A percentile compares a stretch with the other conserved stretches of the same genome.
These are phyloP conservation scores for Melaleuca alternifolia DNA, from an alignment of 345 rosid species.

Conservation along the genomic window DNA sequence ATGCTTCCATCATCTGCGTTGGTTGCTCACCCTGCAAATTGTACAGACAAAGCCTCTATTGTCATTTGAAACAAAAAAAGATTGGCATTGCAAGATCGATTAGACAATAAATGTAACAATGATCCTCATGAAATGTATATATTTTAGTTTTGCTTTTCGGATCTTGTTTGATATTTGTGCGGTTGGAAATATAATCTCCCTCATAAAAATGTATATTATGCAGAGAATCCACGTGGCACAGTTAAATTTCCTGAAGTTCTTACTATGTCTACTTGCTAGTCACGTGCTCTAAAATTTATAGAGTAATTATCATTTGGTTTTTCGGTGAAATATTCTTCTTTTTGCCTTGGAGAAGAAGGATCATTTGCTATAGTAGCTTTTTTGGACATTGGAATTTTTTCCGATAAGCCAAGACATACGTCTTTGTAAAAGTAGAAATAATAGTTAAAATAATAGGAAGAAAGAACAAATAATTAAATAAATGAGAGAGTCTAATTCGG, in stretches of 20 bases:
- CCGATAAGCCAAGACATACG: not conserved
- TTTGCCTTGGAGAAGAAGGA: not conserved
- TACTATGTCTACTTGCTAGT: not conserved
- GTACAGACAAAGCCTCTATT: not conserved
- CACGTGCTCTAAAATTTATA: not conserved
- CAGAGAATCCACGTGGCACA: not conserved
- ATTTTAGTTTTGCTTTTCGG: not conserved
- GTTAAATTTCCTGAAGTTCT: not conserved
- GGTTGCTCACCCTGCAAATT: not conserved
- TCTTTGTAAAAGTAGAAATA: not conserved
- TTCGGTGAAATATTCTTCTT: too few relatives aligned
- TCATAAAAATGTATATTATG: not conserved
- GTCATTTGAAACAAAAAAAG: not conserved
- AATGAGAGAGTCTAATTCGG: not conserved
- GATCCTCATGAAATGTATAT: not conserved
- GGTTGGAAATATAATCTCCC: not conserved
- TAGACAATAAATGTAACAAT: not conserved
- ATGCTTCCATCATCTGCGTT: accelerated
- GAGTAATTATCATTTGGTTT: not conserved
- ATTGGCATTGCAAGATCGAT: not conserved
- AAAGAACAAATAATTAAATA: not conserved
- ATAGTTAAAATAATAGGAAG: not conserved
- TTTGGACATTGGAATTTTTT: not conserved
- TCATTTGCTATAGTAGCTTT: not conserved
- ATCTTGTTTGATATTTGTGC: not conserved